A percentile compares a stretch with the other conserved stretches of the same genome.
Conservation (phyloP, 805 yeast species). For the Schwanniomyces polymorphus region DNA sequence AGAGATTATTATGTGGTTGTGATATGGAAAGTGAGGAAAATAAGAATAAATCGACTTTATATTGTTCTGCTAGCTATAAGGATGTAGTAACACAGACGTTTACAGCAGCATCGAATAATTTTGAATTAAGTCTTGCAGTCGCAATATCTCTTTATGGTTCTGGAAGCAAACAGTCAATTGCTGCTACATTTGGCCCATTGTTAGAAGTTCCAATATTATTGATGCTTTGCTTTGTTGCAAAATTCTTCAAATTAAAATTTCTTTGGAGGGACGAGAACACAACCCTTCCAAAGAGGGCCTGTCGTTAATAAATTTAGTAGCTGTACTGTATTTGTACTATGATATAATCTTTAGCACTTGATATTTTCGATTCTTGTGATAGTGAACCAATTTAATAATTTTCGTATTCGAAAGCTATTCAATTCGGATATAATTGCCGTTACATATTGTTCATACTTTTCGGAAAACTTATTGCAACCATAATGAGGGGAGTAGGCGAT, state of each 20-base stretch:
- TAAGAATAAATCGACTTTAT: constrained; percentile 17
- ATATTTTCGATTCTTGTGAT: too few relatives aligned
- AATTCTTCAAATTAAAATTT: constrained; percentile 25
- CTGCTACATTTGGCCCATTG: constrained; percentile 61
- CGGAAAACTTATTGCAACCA: too few relatives aligned
- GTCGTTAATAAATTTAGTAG: too few relatives aligned
- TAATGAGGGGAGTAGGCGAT: too few relatives aligned
- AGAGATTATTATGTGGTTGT: constrained; percentile 37
- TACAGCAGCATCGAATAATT: constrained; percentile 59
- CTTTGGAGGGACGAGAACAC: constrained; percentile 21
- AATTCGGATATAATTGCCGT: too few relatives aligned
- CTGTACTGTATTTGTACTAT: too few relatives aligned
- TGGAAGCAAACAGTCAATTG: constrained; percentile 52
- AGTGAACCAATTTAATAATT: too few relatives aligned
- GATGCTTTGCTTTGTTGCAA: constrained; percentile 35
- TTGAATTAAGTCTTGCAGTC: constrained; percentile 56
- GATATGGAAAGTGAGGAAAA: constrained; percentile 21
- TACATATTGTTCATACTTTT: too few relatives aligned
- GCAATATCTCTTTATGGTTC: constrained; percentile 53
- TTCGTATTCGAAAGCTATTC: too few relatives aligned
- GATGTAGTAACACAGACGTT: constrained; percentile 51
- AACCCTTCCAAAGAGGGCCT: too few relatives aligned
- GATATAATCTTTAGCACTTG: too few relatives aligned
- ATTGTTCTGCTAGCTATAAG: constrained; percentile 41
- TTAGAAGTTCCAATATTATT: constrained; percentile 57